A percentile compares a stretch with the other conserved stretches of the same genome.
phyloP scores from a whole-genome alignment of 192 early-diverging fungal genomes.

The Chytriomyces sp. region DNA sequence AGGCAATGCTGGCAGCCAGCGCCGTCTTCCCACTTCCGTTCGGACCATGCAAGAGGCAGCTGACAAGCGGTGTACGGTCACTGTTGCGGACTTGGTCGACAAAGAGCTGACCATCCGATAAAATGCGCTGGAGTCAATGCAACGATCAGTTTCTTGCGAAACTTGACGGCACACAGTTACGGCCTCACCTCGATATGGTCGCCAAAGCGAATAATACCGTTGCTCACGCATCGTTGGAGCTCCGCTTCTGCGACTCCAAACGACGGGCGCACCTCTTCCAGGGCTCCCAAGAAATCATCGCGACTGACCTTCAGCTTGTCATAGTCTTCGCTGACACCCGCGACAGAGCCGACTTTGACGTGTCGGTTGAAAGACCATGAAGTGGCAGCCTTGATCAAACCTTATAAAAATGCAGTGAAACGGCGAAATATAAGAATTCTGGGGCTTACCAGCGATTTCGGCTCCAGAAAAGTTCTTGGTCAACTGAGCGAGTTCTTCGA shows the following conservation, averaged over 20 bases:
- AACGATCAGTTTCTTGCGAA: too few relatives aligned
- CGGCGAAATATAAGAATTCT: not conserved
- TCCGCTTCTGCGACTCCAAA: conserved; percentile 95
- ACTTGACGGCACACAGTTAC: conserved; percentile 22
- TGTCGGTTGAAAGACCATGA: conserved; percentile 97
- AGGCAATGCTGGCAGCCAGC: conserved; percentile 92
- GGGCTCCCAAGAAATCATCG: conserved; percentile 84
- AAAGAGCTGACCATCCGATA: conserved; percentile 57
- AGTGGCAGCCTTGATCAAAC: conserved; percentile 84
- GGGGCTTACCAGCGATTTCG: conserved; percentile 77
- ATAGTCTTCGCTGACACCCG: conserved; percentile 79
- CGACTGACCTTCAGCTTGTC: conserved; percentile 85
- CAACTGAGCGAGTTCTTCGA: conserved; percentile 79
- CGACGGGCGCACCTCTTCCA: conserved; percentile 90
- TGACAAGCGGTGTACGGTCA: conserved; percentile 86
- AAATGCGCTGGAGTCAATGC: conserved; percentile 45
- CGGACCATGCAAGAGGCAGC: conserved; percentile 82
- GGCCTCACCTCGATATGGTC: conserved; percentile 59
- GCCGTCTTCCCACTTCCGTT: conserved; percentile 92
- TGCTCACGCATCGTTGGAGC: conserved; percentile 79
- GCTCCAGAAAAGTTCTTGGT: conserved; percentile 98
- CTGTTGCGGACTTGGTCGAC: conserved; percentile 74
- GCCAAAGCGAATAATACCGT: conserved; percentile 83
- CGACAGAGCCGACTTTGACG: conserved; percentile 87
- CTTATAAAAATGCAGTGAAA: conserved; percentile 23